Evolutionary conservation across 106 monocot species (phyloP), one percentile per base, ranked within the genome.

Genomic region (Dactylorhiza incarnata): DNA sequence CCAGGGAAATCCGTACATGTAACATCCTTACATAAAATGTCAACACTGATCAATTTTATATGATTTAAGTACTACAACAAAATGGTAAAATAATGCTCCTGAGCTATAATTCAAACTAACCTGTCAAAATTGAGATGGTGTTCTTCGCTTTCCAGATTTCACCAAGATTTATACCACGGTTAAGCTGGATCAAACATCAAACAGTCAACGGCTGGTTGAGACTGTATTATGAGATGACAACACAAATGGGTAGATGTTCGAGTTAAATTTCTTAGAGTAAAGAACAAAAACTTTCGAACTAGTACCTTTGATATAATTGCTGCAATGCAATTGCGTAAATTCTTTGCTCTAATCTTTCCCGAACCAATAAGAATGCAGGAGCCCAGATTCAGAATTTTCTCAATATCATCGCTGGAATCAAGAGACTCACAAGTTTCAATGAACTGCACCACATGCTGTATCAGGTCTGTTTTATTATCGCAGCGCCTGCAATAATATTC

Each of bases 401-500:
- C 85, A 71, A 84, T 77, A 68, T 89, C 87, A 56, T 84, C 85
- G 26, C 46, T 45, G 12, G 83, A 84, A 43, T 84, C 81, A 74
- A 85, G 67, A 78, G 82, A 80, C 74, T 84, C 55, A 75, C 83
- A 86, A 53, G 45, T 71, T 73, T 71, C 68, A 29, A 86, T 66
- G 62, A 87, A 59, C 49, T 79, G 81, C 0, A 12, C 26, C 56
- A 91, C 81, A 79, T 91, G 87, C 4, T 73, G 51, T 65, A 95
- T 61, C 19, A 95, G 86, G 53, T 95, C 89, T 61, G 81, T 82
- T 81, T 80, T 95, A 73, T 82, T 89, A 73, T 95, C 95, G 71
- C 95, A 95, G 47, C 85, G 78, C 72, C 95, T 85, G 68, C 95
- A 95, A 72, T 81, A 95, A 79, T 95, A 95, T 69, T 91, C 83